Conservation (phyloP, 768 basidiomycete species). For the Mrakia blollopis region DNA sequence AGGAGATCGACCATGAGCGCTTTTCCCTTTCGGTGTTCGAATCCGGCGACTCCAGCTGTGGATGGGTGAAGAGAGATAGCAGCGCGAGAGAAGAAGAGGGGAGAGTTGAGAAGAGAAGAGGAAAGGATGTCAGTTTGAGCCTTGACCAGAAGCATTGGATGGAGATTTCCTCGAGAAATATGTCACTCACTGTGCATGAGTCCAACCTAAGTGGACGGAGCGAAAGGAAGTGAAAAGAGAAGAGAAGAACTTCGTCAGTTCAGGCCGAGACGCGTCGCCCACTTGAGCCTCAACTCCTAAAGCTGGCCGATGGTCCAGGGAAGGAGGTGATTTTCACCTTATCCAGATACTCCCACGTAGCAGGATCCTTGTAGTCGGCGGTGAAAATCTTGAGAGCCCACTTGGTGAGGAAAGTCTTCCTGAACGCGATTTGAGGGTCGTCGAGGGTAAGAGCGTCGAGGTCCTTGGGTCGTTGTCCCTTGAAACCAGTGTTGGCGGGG, state of each 20-base stretch:
- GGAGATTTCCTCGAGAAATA: too few species aligned
- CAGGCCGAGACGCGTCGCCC: not conserved
- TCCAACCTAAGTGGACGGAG: slow-evolving; percentile 1
- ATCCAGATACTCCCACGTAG: slow-evolving; percentile 19
- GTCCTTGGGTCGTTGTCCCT: not conserved
- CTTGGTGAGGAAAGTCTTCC: slow-evolving; percentile 20
- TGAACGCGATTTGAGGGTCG: slow-evolving; percentile 17
- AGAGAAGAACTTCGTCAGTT: not conserved
- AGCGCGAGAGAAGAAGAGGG: too few species aligned
- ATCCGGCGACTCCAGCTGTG: slow-evolving; percentile 21
- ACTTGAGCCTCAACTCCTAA: too few species aligned
- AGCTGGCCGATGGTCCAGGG: too few species aligned
- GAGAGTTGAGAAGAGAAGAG: too few species aligned
- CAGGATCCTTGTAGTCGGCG: not conserved
- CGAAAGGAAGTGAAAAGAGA: not conserved
- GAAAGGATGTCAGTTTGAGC: too few species aligned
- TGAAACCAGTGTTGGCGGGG: not conserved
- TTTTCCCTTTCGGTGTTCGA: slow-evolving; percentile 22
- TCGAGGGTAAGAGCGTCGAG: slow-evolving; percentile 17
- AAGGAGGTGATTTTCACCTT: too few species aligned
- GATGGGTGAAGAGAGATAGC: too few species aligned
- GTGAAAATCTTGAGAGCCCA: slow-evolving; percentile 19
- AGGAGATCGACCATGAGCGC: slow-evolving; percentile 14
- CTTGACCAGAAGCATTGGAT: too few species aligned
- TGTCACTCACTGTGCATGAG: slow-evolving; percentile 25